Evolutionary conservation across 2,329 filamentous ascomycete genomes (phyloP), one percentile per base, ranked within the genome.

Genomic region (Sarocladium oryzae): DNA sequence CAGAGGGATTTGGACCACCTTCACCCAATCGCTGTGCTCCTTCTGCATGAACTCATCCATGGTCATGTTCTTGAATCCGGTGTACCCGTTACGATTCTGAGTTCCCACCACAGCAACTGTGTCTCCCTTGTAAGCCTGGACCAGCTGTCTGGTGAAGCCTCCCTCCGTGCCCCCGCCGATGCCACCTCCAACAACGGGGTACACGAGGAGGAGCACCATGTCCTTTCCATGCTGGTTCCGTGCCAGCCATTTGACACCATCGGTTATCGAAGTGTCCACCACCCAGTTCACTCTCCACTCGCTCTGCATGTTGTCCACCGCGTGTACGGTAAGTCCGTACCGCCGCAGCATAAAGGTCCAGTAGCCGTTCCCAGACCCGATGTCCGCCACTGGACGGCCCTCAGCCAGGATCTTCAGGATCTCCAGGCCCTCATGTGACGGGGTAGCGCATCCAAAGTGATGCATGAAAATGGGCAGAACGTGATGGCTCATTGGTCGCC

Each of bases 41-140:
- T 64, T 68, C 54, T 67, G 75, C 69, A 89, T 82, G 70, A 81
- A 89, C 60, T 83, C 75, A 58, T 84, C 83, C 63, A 88, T 80
- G 21, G 77, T 82, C 64, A 77, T 69, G 56, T 76, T 72, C 51
- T 71, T 74, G 63, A 89, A 89, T 0, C 77, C 83, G 0, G 86
- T 90, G 62, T 87, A 89, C 2, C 86, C 84, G 63, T 88, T 89
- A 18, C 68, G 67, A 62, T 89, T 89, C 68, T 89, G 85, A 20
- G 86, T 88, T 18, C 86, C 86, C 1, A 85, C 85, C 13, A 87
- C 80, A n/a, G 85, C 79, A 49, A 89, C 73, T 3, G 76, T 82
- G 58, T 84, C 77, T 28, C 84, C 83, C 37, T 70, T 60, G 61
- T 82, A 90, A 16, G 78, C 78, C 51, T 71, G 70, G 54, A 90